A percentile compares a stretch with the other conserved stretches of the same genome.
Evolutionary conservation across 306 rosid species (phyloP).

Genomic region (Vigna angularis): DNA sequence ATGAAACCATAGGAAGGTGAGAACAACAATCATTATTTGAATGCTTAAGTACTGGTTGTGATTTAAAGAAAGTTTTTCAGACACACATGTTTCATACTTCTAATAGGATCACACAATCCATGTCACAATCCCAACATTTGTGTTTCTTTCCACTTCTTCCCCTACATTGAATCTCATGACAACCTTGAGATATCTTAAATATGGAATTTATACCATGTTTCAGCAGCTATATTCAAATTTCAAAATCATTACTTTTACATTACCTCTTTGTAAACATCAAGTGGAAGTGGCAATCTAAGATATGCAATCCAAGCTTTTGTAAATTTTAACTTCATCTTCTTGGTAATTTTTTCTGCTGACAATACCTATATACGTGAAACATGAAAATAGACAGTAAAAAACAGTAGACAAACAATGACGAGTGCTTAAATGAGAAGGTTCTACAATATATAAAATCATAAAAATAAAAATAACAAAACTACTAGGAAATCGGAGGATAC

Average conservation of each 20-base stretch:
- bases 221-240: slow-evolving; percentile 17
- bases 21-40: background rate
- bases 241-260: slow-evolving; percentile 40
- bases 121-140: background rate
- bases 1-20: background rate
- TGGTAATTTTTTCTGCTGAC: slow-evolving; percentile 61
- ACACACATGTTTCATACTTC: background rate
- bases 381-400: slow-evolving; percentile 33
- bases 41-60: background rate
- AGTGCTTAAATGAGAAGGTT: background rate
- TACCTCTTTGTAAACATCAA: slow-evolving; percentile 95
- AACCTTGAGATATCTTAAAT: background rate
- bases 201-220: slow-evolving; percentile 9
- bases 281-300: slow-evolving; percentile 87
- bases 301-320: slow-evolving; percentile 87
- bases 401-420: background rate
- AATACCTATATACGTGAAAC: slow-evolving; percentile 60
- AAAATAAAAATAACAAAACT: background rate
- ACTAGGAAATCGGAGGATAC: background rate
- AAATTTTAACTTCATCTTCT: slow-evolving; percentile 82
- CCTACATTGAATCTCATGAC: background rate
- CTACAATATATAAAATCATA: slow-evolving; percentile 1
- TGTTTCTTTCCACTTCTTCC: background rate
- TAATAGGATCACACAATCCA: background rate
- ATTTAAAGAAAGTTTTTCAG: background rate